Evolutionary conservation across 352 stramenopile genomes (phyloP), one percentile per base, ranked within the genome.

Genomic region (Phytophthora tentaculata): DNA sequence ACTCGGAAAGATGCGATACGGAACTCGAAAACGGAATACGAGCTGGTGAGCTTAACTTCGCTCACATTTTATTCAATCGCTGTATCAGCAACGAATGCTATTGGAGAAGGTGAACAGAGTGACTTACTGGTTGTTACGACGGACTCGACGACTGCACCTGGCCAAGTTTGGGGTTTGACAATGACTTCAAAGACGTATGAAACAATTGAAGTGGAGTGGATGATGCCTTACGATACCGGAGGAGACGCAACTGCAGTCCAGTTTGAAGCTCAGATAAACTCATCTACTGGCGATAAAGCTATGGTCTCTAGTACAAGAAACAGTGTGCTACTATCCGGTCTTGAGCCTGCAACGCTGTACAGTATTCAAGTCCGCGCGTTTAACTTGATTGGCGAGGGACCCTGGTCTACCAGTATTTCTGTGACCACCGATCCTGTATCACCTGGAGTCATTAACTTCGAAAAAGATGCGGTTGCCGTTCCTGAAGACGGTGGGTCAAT

Each of bases 391-490:
- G 66, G 64, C 0, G 20, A 32, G 3, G 70, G 80, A 1, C 10
- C 37, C 0, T 90, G 82, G 82, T 86, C 74, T 55, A 8, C 16
- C 1, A 28, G 23, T 1, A 28, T 84, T 16, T 47, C 60, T 17
- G 64, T 72, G n/a, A 73, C 60, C 16, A 90, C 82, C 0, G 72
- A 90, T 37, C 72, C 78, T 1, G 59, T 88, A 10, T 81, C 74
- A 0, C 76, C 82, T 13, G 82, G 82, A 5, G 61, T 74, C 5
- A 83, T 90, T 14, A 66, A 63, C 20, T 89, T 90, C 23, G 17
- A 23, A 1, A 39, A 19, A 0, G 53, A 41, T 1, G 51, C 51
- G 2, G 24, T 60, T 2, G 68, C 26, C 4, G 63, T 86, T 6
- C 71, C 58, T 3, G 82, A 90, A 69, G 67, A 56, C 10, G 56